Evolutionary conservation across 768 basidiomycete species (phyloP), one percentile per base, ranked within the genome.

Genomic region (Mycena latifolia): DNA sequence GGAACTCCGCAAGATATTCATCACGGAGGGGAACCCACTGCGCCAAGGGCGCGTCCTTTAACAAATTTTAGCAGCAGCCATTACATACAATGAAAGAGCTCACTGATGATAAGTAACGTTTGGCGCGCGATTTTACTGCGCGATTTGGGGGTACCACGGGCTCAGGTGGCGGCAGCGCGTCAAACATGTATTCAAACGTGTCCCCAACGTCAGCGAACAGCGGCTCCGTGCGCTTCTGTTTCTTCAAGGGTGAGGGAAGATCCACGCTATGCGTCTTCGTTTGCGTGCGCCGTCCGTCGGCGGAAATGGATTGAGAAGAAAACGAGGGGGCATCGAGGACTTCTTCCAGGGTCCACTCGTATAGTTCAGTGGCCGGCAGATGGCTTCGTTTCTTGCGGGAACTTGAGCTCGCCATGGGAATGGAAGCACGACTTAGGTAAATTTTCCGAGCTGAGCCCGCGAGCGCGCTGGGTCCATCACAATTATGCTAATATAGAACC

Each of bases 1-100:
- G 3, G 18, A 65, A 18, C 37, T 65, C 63, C 1, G 43, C 52
- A 5, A 65, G 41, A 41, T 65, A 65, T 29, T 59, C n/a, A 15
- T 65, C 57, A 7, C 27, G 35, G 5, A 58, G 12, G 3, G 55
- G 46, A 4, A 31, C 18, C 55, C 55, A 65, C 45, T 52, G 20
- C 8, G 28, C 31, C 5, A 64, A n/a, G 2, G 54, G 41, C 5
- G 25, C 7, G 31, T 63, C 61, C 41, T 51, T n/a, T n/a, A n/a
- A n/a, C n/a, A 39, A 33, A 11, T 33, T 6, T 33, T n/a, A n/a
- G n/a, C n/a, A n/a, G 31, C 31, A 33, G 31, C 31, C 31, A n/a
- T 33, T 33, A 33, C 6, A 11, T 5, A 33, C 31, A 33, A 33
- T 14, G 20, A 46, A 8, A 15, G 6, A 2, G 12, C 48, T 17